phyloP scores from a whole-genome alignment of 2,329 filamentous ascomycete genomes.

The Penicillium sp. region DNA sequence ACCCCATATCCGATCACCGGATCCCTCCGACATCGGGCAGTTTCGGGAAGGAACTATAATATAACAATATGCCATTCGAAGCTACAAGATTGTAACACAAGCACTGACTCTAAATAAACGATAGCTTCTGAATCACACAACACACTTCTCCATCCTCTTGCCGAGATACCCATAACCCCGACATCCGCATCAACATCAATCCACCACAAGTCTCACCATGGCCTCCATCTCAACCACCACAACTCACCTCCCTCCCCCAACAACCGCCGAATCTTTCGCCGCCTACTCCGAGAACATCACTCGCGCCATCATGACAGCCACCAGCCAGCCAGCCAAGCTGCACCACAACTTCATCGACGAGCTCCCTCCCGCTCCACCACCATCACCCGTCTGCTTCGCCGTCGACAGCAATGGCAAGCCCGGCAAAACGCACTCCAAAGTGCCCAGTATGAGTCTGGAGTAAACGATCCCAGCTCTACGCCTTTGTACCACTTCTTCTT shows the following conservation, averaged over 20 bases:
- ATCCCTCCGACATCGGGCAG: constrained; percentile 13
- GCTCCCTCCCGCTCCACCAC: constrained; percentile 23
- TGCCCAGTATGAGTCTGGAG: constrained; percentile 20
- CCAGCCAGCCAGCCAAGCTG: constrained; percentile 25
- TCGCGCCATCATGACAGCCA: constrained; percentile 36
- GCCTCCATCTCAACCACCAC: constrained; percentile 17
- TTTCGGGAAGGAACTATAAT: constrained; percentile 8
- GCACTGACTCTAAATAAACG: constrained; percentile 1
- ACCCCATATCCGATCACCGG: constrained; percentile 13
- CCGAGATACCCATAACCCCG: constrained; percentile 3
- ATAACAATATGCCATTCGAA: background rate
- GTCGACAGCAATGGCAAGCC: constrained; percentile 14
- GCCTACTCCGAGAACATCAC: constrained; percentile 37
- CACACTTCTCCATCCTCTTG: background rate
- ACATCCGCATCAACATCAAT: background rate
- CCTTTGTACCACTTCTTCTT: background rate
- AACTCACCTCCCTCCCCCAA: constrained; percentile 17
- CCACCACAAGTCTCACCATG: constrained; percentile 1
- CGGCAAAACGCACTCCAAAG: constrained; percentile 12
- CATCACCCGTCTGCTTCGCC: constrained; percentile 20
- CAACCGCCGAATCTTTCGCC: constrained; percentile 20
- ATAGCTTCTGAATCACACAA: background rate
- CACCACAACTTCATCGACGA: constrained; percentile 20
- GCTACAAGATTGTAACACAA: background rate
- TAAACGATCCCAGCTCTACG: background rate